These are phyloP conservation scores for Podila epicladia DNA, from an alignment of 192 early-diverging fungal genomes.

Conservation along the genomic window DNA sequence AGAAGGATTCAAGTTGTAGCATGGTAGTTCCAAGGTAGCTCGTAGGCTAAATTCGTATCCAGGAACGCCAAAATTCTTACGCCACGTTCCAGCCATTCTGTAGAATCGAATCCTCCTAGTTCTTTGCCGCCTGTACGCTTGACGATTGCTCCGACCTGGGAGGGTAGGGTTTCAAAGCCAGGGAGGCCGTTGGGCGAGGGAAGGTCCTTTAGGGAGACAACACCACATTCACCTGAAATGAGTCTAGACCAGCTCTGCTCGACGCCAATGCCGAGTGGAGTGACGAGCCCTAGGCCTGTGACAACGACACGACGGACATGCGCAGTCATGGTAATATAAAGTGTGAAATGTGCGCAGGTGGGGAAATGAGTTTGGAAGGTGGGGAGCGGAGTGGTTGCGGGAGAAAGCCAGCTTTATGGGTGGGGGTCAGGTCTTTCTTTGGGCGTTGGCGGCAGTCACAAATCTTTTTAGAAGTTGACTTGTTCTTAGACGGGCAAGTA, in stretches of 20 bases:
- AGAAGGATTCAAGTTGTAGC: background rate
- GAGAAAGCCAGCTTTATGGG: background rate
- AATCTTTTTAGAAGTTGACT: background rate
- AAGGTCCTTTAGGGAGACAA: slow-evolving; percentile 69
- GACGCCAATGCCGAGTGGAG: slow-evolving; percentile 87
- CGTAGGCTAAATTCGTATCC: background rate
- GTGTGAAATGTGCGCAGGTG: no score
- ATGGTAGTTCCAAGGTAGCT: background rate
- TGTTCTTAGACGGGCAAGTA: no score
- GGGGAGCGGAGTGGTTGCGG: background rate
- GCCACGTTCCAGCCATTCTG: slow-evolving; percentile 79
- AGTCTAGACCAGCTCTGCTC: slow-evolving; percentile 76
- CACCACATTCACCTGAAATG: slow-evolving; percentile 77
- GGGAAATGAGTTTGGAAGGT: background rate
- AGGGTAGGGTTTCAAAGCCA: slow-evolving; percentile 74
- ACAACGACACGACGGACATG: slow-evolving; percentile 84
- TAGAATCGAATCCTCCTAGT: slow-evolving; percentile 72
- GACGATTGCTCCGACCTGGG: slow-evolving; percentile 81
- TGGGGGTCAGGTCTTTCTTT: background rate
- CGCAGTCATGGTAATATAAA: slow-evolving; percentile 15
- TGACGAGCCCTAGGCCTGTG: slow-evolving; percentile 93
- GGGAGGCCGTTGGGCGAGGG: slow-evolving; percentile 27
- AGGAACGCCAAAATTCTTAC: slow-evolving; percentile 48
- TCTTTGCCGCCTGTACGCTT: slow-evolving; percentile 54
- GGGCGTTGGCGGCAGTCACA: background rate